These are phyloP conservation scores for Didymella lethalis DNA, from an alignment of 2,329 filamentous ascomycete species.

Conservation along the genomic window DNA sequence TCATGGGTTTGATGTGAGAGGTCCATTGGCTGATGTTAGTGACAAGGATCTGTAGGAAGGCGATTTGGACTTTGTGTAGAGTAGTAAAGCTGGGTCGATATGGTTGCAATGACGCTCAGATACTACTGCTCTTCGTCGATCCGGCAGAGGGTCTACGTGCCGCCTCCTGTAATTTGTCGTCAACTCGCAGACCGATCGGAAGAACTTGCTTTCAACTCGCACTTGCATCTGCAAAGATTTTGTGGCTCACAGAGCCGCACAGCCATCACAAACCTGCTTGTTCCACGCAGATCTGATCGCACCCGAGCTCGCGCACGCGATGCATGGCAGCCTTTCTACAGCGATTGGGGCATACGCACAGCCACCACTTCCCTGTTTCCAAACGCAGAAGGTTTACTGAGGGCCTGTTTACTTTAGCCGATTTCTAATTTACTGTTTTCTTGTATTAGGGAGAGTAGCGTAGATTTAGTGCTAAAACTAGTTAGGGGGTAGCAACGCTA, in stretches of 20 bases:
- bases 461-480: too few relatives aligned
- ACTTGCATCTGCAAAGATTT: not conserved
- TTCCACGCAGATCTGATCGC: not conserved
- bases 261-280: not conserved
- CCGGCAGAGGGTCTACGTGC: not conserved
- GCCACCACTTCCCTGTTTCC: not conserved
- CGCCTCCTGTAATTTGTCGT: not conserved
- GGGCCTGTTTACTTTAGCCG: too few relatives aligned
- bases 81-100: not conserved
- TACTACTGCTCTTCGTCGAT: too few relatives aligned
- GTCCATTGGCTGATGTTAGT: constrained; percentile 21
- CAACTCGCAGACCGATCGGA: not conserved
- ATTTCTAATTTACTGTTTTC: too few relatives aligned
- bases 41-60: constrained; percentile 22
- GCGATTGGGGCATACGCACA: not conserved
- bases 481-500: too few relatives aligned
- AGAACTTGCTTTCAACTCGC: not conserved
- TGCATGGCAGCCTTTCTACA: not conserved
- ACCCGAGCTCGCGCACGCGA: not conserved
- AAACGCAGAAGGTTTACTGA: not conserved
- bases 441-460: too few relatives aligned
- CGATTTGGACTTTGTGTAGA: constrained; percentile 10
- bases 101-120: not conserved
- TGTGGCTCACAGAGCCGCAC: not conserved
- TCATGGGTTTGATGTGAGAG: constrained; percentile 19